These are phyloP conservation scores for Phoma sp. DNA, from an alignment of 2,329 filamentous ascomycete species.

Conservation along the genomic window DNA sequence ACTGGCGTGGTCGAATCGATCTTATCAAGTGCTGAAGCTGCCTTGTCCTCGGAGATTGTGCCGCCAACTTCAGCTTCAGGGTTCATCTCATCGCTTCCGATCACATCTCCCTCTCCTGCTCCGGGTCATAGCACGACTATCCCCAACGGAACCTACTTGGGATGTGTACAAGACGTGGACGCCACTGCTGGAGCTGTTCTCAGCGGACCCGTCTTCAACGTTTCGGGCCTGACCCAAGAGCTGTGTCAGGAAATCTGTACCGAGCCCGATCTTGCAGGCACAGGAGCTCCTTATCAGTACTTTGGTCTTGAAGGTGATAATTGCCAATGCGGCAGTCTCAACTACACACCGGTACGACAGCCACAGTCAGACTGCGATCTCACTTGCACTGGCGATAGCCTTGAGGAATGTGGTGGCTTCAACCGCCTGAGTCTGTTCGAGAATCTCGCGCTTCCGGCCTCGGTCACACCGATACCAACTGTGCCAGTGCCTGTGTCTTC, in stretches of 20 bases:
- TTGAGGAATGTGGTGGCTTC: neutral
- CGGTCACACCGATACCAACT: neutral
- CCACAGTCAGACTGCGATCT: neutral
- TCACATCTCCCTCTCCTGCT: neutral
- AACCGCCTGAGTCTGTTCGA: neutral
- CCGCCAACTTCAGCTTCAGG: too few relatives aligned
- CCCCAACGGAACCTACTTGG: neutral
- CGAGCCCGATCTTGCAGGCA: neutral
- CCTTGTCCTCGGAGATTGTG: too few relatives aligned
- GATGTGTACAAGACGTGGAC: neutral
- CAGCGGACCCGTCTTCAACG: neutral
- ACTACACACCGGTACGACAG: neutral
- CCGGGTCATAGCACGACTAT: neutral
- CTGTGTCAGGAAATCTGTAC: neutral
- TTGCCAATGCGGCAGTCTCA: neutral
- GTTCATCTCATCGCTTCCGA: neutral
- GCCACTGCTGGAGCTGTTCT: neutral
- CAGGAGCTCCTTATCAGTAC: neutral
- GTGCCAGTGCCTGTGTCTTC: neutral
- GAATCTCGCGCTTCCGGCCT: neutral
- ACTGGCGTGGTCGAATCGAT: too few relatives aligned
- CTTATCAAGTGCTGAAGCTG: too few relatives aligned
- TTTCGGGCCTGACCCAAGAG: neutral
- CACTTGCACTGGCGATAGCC: neutral
- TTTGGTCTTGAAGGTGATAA: neutral